Conservation (phyloP, 768 basidiomycete genomes). For the Auriscalpium vulgare region DNA sequence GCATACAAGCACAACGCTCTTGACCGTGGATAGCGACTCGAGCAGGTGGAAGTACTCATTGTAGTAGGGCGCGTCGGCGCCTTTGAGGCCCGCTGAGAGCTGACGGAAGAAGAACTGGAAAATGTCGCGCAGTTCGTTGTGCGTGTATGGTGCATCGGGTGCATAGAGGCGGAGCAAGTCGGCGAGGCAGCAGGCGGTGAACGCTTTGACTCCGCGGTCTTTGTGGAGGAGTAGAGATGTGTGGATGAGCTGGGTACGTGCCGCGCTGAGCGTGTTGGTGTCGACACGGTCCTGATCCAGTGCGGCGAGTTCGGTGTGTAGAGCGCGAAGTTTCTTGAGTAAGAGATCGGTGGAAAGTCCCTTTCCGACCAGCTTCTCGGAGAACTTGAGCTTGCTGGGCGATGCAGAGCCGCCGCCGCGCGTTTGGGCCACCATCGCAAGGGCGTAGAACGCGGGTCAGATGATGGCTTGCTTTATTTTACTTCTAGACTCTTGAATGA, state of each 20-base stretch:
- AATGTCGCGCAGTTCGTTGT: slow-evolving; percentile 84
- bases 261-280: slow-evolving; percentile 54
- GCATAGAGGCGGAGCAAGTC: slow-evolving; percentile 92
- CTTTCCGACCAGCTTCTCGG: slow-evolving; percentile 74
- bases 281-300: slow-evolving; percentile 89
- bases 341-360: slow-evolving; percentile 73
- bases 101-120: slow-evolving; percentile 96
- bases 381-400: slow-evolving; percentile 62
- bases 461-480: not conserved
- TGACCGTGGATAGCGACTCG: slow-evolving; percentile 88
- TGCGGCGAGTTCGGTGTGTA: slow-evolving; percentile 70
- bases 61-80: slow-evolving; percentile 76
- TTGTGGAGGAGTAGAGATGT: slow-evolving; percentile 84
- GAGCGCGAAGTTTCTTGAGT: slow-evolving; percentile 75
- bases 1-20: slow-evolving; percentile 89
- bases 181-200: slow-evolving; percentile 88
- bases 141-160: slow-evolving; percentile 93
- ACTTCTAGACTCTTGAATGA: not conserved
- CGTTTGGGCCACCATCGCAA: slow-evolving; percentile 68
- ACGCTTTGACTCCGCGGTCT: slow-evolving; percentile 93
- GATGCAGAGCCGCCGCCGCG: slow-evolving; percentile 46
- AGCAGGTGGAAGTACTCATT: slow-evolving; percentile 93
- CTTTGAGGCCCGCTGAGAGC: slow-evolving; percentile 65
- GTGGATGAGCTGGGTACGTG: slow-evolving; percentile 74
- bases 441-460: not conserved